Evolutionary conservation across 345 rosid genomes (phyloP).

Genomic region (Corchorus capsularis): DNA sequence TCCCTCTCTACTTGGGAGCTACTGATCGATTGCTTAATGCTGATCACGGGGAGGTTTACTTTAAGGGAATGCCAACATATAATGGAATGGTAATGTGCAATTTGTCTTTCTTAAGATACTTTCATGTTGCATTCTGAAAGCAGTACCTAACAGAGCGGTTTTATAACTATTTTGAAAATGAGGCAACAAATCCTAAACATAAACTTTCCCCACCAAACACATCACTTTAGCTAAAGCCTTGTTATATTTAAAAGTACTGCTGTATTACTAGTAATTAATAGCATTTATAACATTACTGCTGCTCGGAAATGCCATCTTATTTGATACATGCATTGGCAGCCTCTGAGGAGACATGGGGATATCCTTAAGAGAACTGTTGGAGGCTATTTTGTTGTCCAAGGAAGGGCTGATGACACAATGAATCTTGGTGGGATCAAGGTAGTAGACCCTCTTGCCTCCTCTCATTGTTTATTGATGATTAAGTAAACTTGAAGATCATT

Average conservation of each 20-base stretch:
- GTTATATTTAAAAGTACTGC: neutral
- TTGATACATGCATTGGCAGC: slow-evolving; percentile 37
- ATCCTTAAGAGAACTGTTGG: slow-evolving; percentile 68
- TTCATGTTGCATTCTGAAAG: neutral
- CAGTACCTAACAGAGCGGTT: neutral
- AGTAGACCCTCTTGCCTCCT: neutral
- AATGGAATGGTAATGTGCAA: slow-evolving; percentile 60
- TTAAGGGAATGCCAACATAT: slow-evolving; percentile 80
- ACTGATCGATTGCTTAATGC: slow-evolving; percentile 80
- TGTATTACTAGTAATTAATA: neutral
- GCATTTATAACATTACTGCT: neutral
- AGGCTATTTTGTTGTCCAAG: slow-evolving; percentile 72
- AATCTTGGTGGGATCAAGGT: slow-evolving; percentile 98
- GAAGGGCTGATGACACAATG: slow-evolving; percentile 98
- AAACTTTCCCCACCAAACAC: neutral
- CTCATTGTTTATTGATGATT: neutral
- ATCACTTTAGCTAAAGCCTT: neutral
- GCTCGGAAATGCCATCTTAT: neutral
- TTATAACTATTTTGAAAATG: neutral
- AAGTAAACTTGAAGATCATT: neutral
- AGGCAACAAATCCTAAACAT: neutral
- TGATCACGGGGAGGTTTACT: slow-evolving; percentile 70
- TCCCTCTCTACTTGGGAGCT: slow-evolving; percentile 74
- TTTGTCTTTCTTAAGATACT: neutral
- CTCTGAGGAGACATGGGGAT: slow-evolving; percentile 92